Percentiles rank a stretch among this genome's conserved stretches.
phyloP scores from a whole-genome alignment of 140 eudicot genomes.

The Bidens hawaiensis region DNA sequence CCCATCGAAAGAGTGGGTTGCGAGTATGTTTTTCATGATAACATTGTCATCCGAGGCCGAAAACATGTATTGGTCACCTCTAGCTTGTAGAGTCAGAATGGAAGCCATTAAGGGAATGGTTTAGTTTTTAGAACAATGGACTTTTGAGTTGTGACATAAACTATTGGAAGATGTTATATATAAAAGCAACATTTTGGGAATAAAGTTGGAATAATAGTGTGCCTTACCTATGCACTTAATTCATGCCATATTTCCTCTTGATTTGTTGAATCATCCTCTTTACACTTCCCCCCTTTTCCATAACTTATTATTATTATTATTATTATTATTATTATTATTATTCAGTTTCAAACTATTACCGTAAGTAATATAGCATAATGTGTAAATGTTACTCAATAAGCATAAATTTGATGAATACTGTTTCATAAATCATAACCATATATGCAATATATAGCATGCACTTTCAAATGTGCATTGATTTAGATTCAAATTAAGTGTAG shows the following conservation, averaged over 20 bases:
- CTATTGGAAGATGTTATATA: background rate
- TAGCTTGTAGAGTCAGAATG: conserved; percentile 18
- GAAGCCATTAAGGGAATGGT: conserved; percentile 20
- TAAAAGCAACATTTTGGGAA: conserved; percentile 12
- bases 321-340: background rate
- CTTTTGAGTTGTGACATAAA: conserved; percentile 13
- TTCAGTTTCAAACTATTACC: no score
- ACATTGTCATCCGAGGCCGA: conserved; percentile 65
- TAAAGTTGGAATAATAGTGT: conserved; percentile 41
- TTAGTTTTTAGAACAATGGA: background rate
- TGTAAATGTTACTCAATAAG: no score
- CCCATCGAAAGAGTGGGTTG: conserved; percentile 74
- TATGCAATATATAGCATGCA: no score
- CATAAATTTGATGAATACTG: no score
- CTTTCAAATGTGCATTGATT: no score
- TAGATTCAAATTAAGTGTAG: no score
- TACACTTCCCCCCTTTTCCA: background rate
- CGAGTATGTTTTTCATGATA: conserved; percentile 60
- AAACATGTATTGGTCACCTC: conserved; percentile 47
- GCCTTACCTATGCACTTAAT: conserved; percentile 38
- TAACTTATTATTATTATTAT: background rate
- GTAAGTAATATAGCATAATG: no score
- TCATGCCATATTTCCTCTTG: background rate
- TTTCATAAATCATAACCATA: no score
- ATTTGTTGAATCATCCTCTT: conserved; percentile 6